Evolutionary conservation across 805 yeast species (phyloP).

Genomic region (Pichia nanzhaoensis): DNA sequence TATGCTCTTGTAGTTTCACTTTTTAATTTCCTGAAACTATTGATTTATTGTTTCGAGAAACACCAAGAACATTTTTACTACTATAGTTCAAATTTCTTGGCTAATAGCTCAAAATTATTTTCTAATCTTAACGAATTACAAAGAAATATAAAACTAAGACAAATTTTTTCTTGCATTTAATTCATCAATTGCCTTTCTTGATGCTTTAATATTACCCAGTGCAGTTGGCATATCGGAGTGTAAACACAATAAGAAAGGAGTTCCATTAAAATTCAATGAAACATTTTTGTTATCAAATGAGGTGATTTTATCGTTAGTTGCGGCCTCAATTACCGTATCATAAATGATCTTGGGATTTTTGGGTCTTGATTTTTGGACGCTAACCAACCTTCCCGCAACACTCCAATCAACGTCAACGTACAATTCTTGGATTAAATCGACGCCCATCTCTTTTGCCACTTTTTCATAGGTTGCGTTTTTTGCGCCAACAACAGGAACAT

Average conservation of each 20-base stretch:
- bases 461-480: constrained; percentile 27
- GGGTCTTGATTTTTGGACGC: constrained; percentile 25
- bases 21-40: background rate
- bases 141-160: background rate
- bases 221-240: constrained; percentile 36
- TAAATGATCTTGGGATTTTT: constrained; percentile 26
- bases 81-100: too few relatives aligned
- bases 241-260: constrained; percentile 30
- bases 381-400: constrained; percentile 27
- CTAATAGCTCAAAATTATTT: too few relatives aligned
- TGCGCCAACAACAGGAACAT: constrained; percentile 34
- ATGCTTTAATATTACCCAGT: constrained; percentile 27
- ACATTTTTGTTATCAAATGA: constrained; percentile 22
- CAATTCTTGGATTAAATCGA: constrained; percentile 32
- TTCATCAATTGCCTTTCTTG: constrained; percentile 29
- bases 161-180: constrained; percentile 15
- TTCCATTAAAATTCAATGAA: constrained; percentile 24
- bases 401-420: constrained; percentile 33
- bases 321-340: constrained; percentile 25
- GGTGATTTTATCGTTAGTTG: constrained; percentile 20
- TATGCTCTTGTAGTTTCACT: background rate
- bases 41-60: too few relatives aligned
- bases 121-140: background rate
- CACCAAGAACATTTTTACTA: too few relatives aligned
- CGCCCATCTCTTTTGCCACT: constrained; percentile 28